Base-by-base conservation (phyloP, 1,139 yeast species). In the Yamadazyma trypodendri region DNA sequence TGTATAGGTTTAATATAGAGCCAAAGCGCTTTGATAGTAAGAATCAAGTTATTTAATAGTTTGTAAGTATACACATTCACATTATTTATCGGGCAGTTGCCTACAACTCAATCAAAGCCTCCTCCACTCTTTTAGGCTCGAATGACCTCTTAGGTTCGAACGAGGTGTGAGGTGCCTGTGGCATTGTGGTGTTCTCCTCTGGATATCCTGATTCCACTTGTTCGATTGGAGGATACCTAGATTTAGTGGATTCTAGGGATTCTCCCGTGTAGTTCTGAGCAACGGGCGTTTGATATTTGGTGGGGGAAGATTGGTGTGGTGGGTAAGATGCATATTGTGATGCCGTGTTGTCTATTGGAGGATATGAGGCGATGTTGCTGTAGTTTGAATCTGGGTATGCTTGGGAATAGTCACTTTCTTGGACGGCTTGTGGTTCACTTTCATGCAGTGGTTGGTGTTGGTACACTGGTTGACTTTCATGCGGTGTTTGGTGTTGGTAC, bases 51-150 rank as follows among this genome's bases (percentile, higher is more conserved):
- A n/a, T n/a, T n/a, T n/a, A n/a, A n/a, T n/a, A n/a, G n/a, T n/a
- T n/a, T n/a, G n/a, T n/a, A n/a, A n/a, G n/a, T n/a, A n/a, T n/a
- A n/a, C n/a, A n/a, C n/a, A n/a, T n/a, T n/a, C n/a, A n/a, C n/a
- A n/a, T n/a, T n/a, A n/a, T n/a, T n/a, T n/a, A n/a, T n/a, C n/a
- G n/a, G n/a, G n/a, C n/a, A n/a, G n/a, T n/a, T n/a, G n/a, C 15
- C 23, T 54, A 65, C 34, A 65, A 52, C 38, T 65, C 72, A 45
- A 65, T 65, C 43, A 65, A 56, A 18, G 72, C 68, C 40, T 65
- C 72, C 13, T 67, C 53, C 9, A 28, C 42, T 28, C 40, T 31
- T 22, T 49, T 49, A 4, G 41, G 28, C 15, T 29, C 22, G 13
- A n/a, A n/a, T n/a, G n/a, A n/a, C n/a, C n/a, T n/a, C 8, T 18